Evolutionary conservation across 108 stramenopile genomes (phyloP).

Genomic region (Nitzschia sp.): DNA sequence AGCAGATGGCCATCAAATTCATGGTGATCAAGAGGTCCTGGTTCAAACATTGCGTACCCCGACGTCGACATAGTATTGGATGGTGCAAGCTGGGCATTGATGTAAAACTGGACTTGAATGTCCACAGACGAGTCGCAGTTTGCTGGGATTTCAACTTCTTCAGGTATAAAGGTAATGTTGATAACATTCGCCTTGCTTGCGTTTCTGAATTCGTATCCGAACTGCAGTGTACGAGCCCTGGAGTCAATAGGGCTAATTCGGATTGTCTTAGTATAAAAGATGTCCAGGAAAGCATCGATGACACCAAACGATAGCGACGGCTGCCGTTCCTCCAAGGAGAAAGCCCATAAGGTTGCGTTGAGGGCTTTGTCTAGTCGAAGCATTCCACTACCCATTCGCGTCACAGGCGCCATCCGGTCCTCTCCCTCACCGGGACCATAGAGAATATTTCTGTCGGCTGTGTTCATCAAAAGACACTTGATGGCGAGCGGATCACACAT

Average conservation of each 20-base stretch:
- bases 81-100: slow-evolving; percentile 20
- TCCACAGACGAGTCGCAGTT: neutral
- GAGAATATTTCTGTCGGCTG: slow-evolving; percentile 18
- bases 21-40: slow-evolving; percentile 22
- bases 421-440: slow-evolving; percentile 1
- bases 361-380: slow-evolving; percentile 25
- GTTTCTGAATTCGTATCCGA: slow-evolving; percentile 3
- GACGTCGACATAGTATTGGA: slow-evolving; percentile 25
- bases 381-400: slow-evolving; percentile 36
- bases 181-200: neutral
- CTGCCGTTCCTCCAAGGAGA: slow-evolving; percentile 27
- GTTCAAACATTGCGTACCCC: neutral
- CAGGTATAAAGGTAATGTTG: neutral
- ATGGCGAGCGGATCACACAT: slow-evolving; percentile 34
- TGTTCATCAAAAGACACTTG: slow-evolving; percentile 38
- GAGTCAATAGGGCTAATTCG: slow-evolving; percentile 4
- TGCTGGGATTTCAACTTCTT: slow-evolving; percentile 1
- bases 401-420: slow-evolving; percentile 14
- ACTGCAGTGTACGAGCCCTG: neutral
- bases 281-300: slow-evolving; percentile 20
- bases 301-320: slow-evolving; percentile 29
- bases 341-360: slow-evolving; percentile 37
- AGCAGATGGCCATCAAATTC: slow-evolving; percentile 35
- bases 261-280: slow-evolving; percentile 1
- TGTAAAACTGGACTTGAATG: slow-evolving; percentile 16